Evolutionary conservation across 345 rosid species (phyloP).

Genomic region (Citrus maxima): DNA sequence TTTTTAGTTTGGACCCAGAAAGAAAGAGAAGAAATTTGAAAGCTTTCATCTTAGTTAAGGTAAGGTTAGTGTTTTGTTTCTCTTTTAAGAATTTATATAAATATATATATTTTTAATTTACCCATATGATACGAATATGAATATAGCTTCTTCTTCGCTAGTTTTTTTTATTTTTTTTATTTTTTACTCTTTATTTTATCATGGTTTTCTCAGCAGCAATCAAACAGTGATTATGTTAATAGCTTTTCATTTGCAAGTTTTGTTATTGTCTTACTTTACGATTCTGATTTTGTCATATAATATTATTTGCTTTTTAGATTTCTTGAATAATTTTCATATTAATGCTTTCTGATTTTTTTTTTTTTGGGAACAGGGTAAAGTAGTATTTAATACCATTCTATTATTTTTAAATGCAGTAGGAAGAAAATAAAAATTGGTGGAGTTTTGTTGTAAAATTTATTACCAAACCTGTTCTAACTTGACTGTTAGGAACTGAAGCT

Average conservation of each 20-base stretch:
- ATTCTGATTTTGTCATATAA: background rate
- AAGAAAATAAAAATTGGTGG: background rate
- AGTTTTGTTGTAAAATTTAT: background rate
- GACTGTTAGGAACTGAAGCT: background rate
- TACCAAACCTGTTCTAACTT: background rate
- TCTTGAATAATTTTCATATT: no score
- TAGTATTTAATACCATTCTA: background rate
- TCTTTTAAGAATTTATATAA: background rate
- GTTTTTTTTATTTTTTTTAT: no score
- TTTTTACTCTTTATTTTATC: no score
- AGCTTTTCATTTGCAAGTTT: no score
- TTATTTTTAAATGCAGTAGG: background rate
- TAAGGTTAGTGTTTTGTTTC: background rate
- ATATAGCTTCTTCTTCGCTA: no score
- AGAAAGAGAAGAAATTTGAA: background rate
- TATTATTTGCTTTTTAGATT: no score
- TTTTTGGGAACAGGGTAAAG: background rate
- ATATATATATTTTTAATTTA: background rate
- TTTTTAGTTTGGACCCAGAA: background rate
- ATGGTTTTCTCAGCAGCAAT: background rate
- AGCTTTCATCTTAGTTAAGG: no score
- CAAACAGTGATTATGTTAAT: background rate
- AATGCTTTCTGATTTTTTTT: background rate
- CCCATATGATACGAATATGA: background rate
- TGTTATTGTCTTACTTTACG: background rate